Evolutionary conservation across 495 filamentous ascomycete species (phyloP), one percentile per base, ranked within the genome.

Genomic region (Daldinia caldariorum): DNA sequence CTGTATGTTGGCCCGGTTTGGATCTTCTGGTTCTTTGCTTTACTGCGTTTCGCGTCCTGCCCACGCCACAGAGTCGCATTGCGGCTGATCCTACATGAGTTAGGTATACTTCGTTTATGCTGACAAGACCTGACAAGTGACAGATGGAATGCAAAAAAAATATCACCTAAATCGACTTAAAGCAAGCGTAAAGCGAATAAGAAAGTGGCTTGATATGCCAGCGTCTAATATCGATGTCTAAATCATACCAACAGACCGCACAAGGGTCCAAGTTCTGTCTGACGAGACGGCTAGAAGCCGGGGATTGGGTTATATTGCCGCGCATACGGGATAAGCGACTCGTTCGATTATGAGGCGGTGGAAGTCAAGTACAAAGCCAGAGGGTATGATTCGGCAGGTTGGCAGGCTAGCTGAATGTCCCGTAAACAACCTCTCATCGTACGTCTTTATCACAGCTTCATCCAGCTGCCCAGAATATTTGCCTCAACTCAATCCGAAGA

Each of bases 21-120:
- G 13, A 32, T 12, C 26, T 31, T 35, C 8, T 29, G 43, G 18
- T 35, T 35, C 43, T 47, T 47, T 47, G 43, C 59, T 63, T 63
- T 63, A n/a, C 20, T 12, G 34, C 32, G 18, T 59, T 20, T 59
- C 35, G 35, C 22, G 20, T 60, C 39, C 34, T 49, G 14, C 18
- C 37, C 49, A 61, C 60, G 65, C 70, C 70, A 72, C 70, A 69
- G 61, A 38, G 70, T 72, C 45, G 61, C 57, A 68, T 69, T 66
- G 61, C 70, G 65, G 70, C 70, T 72, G 61, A 72, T 57, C 65
- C 18, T 54, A 54, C 31, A 47, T 47, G 20, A 8, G 20, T 47
- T 47, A 8, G 20, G 22, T 47, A 4, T 22, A 47, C 18, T 47
- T 47, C 9, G 6, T 35, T 35, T 38, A 34, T 35, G 49, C 49